phyloP scores from a whole-genome alignment of 257 asterid genomes.

The Gardenia jasminoides region DNA sequence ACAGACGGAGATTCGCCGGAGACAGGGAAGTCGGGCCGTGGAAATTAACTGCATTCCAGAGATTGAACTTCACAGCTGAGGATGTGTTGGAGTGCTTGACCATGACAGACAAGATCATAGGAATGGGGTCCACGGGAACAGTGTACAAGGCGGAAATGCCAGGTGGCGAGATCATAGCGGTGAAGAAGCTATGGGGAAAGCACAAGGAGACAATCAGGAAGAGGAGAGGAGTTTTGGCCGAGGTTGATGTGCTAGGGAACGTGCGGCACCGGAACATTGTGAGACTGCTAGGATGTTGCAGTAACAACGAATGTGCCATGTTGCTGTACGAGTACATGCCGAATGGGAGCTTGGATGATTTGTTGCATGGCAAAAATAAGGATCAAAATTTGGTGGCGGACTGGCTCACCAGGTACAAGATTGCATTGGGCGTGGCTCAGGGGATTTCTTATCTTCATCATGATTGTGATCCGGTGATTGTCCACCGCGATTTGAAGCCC shows the following conservation, averaged over 20 bases:
- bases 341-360: constrained; percentile 76
- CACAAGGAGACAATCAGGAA: constrained; percentile 50
- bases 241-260: constrained; percentile 84
- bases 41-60: constrained; percentile 81
- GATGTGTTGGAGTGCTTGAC: constrained; percentile 64
- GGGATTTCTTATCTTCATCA: constrained; percentile 90
- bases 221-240: constrained; percentile 75
- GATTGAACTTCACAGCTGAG: constrained; percentile 73
- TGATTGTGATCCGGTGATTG: constrained; percentile 80
- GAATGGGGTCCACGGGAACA: constrained; percentile 83
- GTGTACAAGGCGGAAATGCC: constrained; percentile 96
- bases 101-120: constrained; percentile 58
- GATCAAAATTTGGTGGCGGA: constrained; percentile 51
- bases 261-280: constrained; percentile 89
- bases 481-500: constrained; percentile 75
- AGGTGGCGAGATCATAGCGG: constrained; percentile 85
- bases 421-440: constrained; percentile 85
- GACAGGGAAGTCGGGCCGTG: constrained; percentile 60
- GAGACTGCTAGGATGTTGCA: constrained; percentile 69
- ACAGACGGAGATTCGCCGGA: constrained; percentile 35
- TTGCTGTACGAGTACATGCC: constrained; percentile 91
- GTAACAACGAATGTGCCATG: constrained; percentile 63
- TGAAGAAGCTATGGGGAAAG: constrained; percentile 84
- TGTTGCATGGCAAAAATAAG: constrained; percentile 72
- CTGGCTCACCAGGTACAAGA: constrained; percentile 71